Evolutionary conservation across 208 protist species (phyloP), one percentile per base, ranked within the genome.

Genomic region (Leptomonas pyrrhocoris): DNA sequence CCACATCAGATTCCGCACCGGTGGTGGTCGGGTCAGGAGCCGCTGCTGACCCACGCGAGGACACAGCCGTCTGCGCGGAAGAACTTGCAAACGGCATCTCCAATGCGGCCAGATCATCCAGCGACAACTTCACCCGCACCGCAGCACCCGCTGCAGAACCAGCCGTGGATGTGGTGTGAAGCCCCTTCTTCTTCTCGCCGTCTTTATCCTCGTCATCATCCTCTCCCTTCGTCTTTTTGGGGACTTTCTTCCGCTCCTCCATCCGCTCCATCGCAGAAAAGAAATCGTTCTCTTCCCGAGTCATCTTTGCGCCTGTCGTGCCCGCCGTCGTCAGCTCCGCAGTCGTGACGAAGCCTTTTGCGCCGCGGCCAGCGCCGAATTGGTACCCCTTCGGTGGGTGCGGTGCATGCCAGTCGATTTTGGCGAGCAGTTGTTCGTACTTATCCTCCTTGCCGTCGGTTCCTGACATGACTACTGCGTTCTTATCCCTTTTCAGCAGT

Each of bases 281-380:
- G 60, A 88, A 85, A 57, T 81, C 77, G 30, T 61, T 78, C 50
- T 88, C 83, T 65, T 74, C 88, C 13, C 60, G 76, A 63, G 60
- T 68, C 79, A 66, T 66, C 65, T 62, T 80, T 13, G 50, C 61
- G n/a, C 53, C 70, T 12, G 28, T 77, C 18, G 51, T 58, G 18
- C 58, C 59, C 16, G 54, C 73, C 18, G 79, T 74, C 48, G 80
- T 88, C 48, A 96, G 74, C 68, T 96, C 88, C 3, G 84, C 88
- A 4, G 88, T 89, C 5, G 91, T 96, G 11, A 84, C 62, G 28
- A 96, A 92, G 13, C 74, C 73, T 38, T 88, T 89, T 1, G 88
- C 91, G 13, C 91, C 91, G n/a, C 91, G 83, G 18, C 91, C 91
- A 13, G 83, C 60, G 18, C 91, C 91, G 66, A 83, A 91, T 51